Base-by-base conservation (phyloP, 1,284 basidiomycete genomes). In the Baeospora myosura region DNA sequence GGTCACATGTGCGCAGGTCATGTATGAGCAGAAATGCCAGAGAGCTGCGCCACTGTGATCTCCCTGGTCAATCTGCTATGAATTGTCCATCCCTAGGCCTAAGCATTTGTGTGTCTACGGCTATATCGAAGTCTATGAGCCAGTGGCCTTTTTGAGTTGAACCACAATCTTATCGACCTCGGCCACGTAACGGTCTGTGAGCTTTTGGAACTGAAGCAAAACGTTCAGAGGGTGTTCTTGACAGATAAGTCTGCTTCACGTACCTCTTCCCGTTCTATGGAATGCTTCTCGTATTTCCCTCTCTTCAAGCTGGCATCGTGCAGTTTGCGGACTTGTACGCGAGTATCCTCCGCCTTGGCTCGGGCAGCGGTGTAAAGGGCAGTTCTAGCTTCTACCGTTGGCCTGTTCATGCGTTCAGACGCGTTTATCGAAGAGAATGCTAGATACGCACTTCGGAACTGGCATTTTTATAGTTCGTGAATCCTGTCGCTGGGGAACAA, bases 381-480 rank as follows among this genome's bases (percentile, higher is more conserved):
- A 16, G 64, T 65, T 10, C 81, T 74, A 0, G 81, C 72, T 38
- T 88, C 85, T 2, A 88, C 74, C 0, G 86, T 89, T 0, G 84
- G 82, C 49, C 86, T 89, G 42, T 0, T 14, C 25, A 42, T 40
- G 42, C 20, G 46, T 46, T 24, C 38, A 12, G 34, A 41, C 38
- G 25, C 32, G 7, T 26, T 30, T 11, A 29, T 7, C 44, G 11
- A 11, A 21, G 16, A 33, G 22, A 25, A 11, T 28, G 26, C 26
- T 14, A 28, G 8, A 8, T 17, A 57, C 71, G 17, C 49, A 87
- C 86, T 80, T 87, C 26, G 86, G 81, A 56, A 89, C 77, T 0
- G 84, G 81, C 48, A 89, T 74, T 49, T 74, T 82, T 50, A 89
- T 71, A 2, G 87, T 88, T 28, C 79, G 70, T 25, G 55, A 63